phyloP scores from a whole-genome alignment of 148 eudicot genomes.

The Talinum fruticosum region DNA sequence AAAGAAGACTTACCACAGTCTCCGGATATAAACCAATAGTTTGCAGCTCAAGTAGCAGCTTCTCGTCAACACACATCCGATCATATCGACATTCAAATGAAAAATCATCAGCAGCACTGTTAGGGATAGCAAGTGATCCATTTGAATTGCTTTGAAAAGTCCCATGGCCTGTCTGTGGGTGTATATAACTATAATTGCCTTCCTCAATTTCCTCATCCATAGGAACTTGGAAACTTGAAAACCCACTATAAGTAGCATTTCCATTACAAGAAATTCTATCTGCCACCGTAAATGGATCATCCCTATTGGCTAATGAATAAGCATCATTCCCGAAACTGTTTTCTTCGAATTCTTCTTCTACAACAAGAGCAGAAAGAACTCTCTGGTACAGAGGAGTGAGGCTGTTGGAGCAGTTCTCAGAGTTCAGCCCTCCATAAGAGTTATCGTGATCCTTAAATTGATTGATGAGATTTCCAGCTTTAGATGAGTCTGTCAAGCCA shows the following conservation, averaged over 20 bases:
- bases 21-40: constrained; percentile 73
- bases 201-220: constrained; percentile 41
- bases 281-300: constrained; percentile 33
- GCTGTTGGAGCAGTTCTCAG: constrained; percentile 35
- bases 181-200: constrained; percentile 36
- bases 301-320: constrained; percentile 23
- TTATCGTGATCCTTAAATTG: constrained; percentile 45
- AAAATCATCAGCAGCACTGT: constrained; percentile 38
- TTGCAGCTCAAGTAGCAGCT: constrained; percentile 75
- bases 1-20: constrained; percentile 52
- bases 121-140: constrained; percentile 34
- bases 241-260: constrained; percentile 36
- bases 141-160: constrained; percentile 34
- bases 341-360: constrained; percentile 73
- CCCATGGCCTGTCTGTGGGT: constrained; percentile 39
- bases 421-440: constrained; percentile 36
- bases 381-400: constrained; percentile 66
- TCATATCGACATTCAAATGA: constrained; percentile 54
- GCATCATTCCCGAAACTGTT: constrained; percentile 31
- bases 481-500: constrained; percentile 36
- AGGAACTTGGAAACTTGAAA: constrained; percentile 35
- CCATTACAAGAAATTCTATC: constrained; percentile 57
- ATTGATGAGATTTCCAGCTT: constrained; percentile 32
- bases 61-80: constrained; percentile 57
- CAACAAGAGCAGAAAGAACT: constrained; percentile 83